phyloP scores from a whole-genome alignment of 2,329 filamentous ascomycete species.

The Hypoxylon rubiginosum region DNA sequence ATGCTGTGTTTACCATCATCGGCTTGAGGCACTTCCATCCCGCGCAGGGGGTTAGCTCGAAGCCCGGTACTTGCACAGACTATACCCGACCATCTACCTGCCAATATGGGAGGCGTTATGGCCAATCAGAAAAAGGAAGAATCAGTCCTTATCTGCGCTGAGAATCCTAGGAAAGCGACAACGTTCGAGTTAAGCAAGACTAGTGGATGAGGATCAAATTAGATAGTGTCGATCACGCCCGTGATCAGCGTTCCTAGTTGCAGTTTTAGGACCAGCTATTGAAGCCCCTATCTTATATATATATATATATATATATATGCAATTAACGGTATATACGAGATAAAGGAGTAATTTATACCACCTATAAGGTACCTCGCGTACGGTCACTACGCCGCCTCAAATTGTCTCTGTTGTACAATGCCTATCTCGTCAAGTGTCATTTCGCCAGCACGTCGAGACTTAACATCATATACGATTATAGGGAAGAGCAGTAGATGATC shows the following conservation, averaged over 20 bases:
- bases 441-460: too few species aligned
- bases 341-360: neutral
- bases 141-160: constrained; percentile 11
- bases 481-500: too few species aligned
- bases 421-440: too few species aligned
- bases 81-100: constrained; percentile 8
- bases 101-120: constrained; percentile 3
- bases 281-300: constrained; percentile 1
- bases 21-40: neutral
- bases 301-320: too few species aligned
- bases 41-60: neutral
- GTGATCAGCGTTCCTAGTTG: constrained; percentile 21
- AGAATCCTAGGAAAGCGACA: neutral
- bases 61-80: neutral
- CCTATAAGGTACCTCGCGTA: neutral
- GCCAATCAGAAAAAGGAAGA: constrained; percentile 28
- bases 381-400: too few species aligned
- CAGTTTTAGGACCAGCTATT: constrained; percentile 1
- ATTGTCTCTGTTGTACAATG: too few species aligned
- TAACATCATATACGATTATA: too few species aligned
- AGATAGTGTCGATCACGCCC: constrained; percentile 15
- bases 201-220: constrained; percentile 29
- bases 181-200: constrained; percentile 15
- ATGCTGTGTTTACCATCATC: constrained; percentile 10
- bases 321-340: neutral